Percentiles rank a stretch among this genome's conserved stretches.
Conservation (phyloP, 139 green algal genomes). For the Ulvella scutata region DNA sequence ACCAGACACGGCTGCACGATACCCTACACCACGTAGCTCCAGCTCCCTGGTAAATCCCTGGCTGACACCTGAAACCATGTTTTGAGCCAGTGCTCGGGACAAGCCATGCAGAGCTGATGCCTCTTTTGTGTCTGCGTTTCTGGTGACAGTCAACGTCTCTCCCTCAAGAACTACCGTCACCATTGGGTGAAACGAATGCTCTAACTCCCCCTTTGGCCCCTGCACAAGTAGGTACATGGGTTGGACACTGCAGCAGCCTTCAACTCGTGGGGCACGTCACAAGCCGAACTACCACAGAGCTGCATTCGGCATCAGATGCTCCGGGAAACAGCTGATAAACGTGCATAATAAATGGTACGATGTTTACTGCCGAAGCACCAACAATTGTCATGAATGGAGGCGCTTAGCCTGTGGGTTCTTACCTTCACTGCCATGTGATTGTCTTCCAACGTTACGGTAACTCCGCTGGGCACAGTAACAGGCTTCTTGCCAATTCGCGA, state of each 20-base stretch:
- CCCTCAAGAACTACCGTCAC: not conserved
- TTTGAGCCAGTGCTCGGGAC: conserved; percentile 54
- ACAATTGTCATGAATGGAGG: not conserved
- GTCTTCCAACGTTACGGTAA: conserved; percentile 58
- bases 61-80: conserved; percentile 84
- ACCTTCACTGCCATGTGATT: conserved; percentile 70
- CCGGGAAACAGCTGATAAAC: too few relatives aligned
- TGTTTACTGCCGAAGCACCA: not conserved
- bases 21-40: conserved; percentile 73
- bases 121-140: conserved; percentile 1
- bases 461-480: conserved; percentile 57
- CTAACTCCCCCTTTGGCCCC: conserved; percentile 55
- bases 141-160: not conserved
- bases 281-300: not conserved
- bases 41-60: conserved; percentile 72
- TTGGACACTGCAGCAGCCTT: too few relatives aligned
- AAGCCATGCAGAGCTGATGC: conserved; percentile 14
- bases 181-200: conserved; percentile 32
- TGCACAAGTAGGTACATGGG: too few relatives aligned
- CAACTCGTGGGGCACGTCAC: not conserved
- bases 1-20: conserved; percentile 58
- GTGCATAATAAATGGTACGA: not conserved
- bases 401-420: not conserved
- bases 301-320: not conserved
- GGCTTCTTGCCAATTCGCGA: conserved; percentile 80